Evolutionary conservation across 306 rosid species (phyloP).

Genomic region (Begonia peltatifolia): DNA sequence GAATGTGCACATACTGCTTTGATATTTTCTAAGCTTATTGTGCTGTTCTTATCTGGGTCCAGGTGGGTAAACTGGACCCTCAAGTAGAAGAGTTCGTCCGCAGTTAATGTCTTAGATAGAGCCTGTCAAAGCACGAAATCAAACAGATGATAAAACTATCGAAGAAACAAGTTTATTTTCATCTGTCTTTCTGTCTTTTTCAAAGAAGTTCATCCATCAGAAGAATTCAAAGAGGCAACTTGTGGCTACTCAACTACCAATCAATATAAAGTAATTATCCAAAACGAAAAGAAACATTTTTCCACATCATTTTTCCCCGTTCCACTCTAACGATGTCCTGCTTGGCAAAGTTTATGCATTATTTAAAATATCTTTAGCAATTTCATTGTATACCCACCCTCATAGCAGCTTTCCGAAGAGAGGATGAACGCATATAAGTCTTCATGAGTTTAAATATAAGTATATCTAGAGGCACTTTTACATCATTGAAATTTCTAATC

Average conservation of each 20-base stretch:
- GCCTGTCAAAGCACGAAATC: constrained; percentile 39
- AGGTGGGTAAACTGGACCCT: constrained; percentile 60
- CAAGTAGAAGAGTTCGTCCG: constrained; percentile 49
- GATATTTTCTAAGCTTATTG: constrained; percentile 69
- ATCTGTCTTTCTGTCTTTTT: not conserved
- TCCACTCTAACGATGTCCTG: too few species aligned
- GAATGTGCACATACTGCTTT: constrained; percentile 32
- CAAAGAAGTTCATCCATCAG: not conserved
- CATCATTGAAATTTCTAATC: constrained; percentile 48
- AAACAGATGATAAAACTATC: not conserved
- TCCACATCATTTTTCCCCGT: not conserved
- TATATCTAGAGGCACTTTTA: constrained; percentile 67
- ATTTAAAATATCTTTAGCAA: not conserved
- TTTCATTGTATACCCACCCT: constrained; percentile 40
- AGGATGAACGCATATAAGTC: constrained; percentile 73
- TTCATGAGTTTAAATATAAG: constrained; percentile 76
- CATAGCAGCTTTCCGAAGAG: constrained; percentile 80
- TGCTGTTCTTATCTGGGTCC: constrained; percentile 69
- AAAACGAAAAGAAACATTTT: not conserved
- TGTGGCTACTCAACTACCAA: too few species aligned
- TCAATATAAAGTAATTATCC: too few species aligned
- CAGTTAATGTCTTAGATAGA: constrained; percentile 62
- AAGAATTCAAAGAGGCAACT: not conserved
- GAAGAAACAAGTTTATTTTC: not conserved
- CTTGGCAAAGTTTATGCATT: not conserved